Evolutionary conservation across 345 rosid species (phyloP).

Genomic region (Excoecaria cochinchinensis): DNA sequence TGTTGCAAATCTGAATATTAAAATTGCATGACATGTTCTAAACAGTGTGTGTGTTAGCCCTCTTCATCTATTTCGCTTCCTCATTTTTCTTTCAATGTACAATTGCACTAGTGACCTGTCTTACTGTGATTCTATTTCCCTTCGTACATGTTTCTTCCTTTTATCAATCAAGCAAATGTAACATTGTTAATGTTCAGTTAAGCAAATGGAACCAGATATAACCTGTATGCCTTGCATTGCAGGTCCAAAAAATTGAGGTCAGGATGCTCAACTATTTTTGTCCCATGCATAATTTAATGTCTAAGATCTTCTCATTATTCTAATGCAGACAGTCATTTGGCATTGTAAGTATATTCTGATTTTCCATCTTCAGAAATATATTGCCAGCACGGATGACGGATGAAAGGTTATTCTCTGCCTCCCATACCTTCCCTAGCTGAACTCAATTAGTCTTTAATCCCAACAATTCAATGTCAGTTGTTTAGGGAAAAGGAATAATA

Average conservation of each 20-base stretch:
- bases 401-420: neutral
- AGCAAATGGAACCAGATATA: neutral
- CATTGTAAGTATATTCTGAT: neutral
- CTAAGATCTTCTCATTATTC: neutral
- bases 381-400: neutral
- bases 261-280: neutral
- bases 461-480: neutral
- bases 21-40: neutral
- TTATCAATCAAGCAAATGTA: too few relatives aligned
- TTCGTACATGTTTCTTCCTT: too few relatives aligned
- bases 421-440: too few relatives aligned
- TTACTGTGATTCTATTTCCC: too few relatives aligned
- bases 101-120: too few relatives aligned
- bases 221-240: neutral
- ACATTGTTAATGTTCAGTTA: neutral
- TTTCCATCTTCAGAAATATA: neutral
- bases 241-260: slow-evolving; percentile 7
- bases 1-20: neutral
- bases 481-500: too few relatives aligned
- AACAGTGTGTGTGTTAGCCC: neutral
- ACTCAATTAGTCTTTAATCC: neutral
- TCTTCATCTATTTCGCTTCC: neutral
- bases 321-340: neutral
- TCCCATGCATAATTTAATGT: neutral
- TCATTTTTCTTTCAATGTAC: neutral